These are phyloP conservation scores for Mycena indigotica DNA, from an alignment of 768 basidiomycete species.

Conservation along the genomic window DNA sequence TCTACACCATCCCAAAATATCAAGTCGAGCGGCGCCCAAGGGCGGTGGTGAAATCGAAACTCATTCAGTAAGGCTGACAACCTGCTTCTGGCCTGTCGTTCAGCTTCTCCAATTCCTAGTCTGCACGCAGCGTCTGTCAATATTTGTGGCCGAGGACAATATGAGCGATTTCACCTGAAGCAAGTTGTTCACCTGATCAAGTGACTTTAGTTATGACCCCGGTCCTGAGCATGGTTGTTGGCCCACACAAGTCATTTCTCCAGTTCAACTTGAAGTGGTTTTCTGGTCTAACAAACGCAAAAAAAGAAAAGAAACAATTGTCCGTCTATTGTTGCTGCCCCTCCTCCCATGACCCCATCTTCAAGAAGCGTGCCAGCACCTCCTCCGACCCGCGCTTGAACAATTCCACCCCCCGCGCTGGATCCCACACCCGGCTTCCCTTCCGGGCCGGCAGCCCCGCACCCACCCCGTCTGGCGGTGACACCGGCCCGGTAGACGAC, in stretches of 20 bases:
- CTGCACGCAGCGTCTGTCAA: constrained; percentile 18
- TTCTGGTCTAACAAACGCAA: no score
- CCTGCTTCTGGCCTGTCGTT: constrained; percentile 32
- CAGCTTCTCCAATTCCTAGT: constrained; percentile 31
- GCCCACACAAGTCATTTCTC: no score
- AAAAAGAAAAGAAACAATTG: neutral
- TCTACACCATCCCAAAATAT: constrained; percentile 37
- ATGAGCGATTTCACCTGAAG: constrained; percentile 37
- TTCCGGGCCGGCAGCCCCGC: constrained; percentile 40
- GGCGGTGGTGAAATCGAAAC: constrained; percentile 31
- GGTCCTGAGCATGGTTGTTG: no score
- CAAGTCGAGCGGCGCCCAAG: constrained; percentile 38
- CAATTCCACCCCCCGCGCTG: constrained; percentile 78
- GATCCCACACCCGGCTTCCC: constrained; percentile 79
- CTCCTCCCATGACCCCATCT: constrained; percentile 73
- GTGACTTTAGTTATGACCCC: no score
- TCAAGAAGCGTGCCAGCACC: constrained; percentile 80
- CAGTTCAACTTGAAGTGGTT: no score
- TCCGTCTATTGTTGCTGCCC: constrained; percentile 32
- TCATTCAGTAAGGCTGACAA: constrained; percentile 39
- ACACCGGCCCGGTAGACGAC: constrained; percentile 57
- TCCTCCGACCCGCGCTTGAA: constrained; percentile 90
- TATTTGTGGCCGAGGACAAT: neutral
- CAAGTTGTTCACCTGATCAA: no score
- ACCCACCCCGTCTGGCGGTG: constrained; percentile 46